Evolutionary conservation across 371 early-diverging fungal species (phyloP).

Genomic region (Mucor indicus): DNA sequence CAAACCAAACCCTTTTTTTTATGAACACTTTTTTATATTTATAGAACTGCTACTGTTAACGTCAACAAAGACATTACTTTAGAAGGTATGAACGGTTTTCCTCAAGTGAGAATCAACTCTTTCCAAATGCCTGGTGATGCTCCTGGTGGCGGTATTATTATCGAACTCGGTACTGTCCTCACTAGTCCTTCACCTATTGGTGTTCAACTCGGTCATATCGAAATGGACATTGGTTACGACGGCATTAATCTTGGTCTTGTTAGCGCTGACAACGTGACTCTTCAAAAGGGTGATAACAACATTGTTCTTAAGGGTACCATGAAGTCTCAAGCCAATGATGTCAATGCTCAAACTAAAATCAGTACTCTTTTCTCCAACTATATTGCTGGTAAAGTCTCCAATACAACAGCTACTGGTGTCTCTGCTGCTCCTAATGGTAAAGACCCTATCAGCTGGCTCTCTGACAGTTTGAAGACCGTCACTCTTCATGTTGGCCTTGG

Average conservation of each 20-base stretch:
- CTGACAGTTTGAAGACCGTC: slow-evolving; percentile 52
- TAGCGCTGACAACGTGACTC: slow-evolving; percentile 40
- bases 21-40: background rate
- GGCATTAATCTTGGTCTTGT: slow-evolving; percentile 53
- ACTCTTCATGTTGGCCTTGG: slow-evolving; percentile 50
- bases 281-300: slow-evolving; percentile 45
- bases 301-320: slow-evolving; percentile 55
- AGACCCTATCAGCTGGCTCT: slow-evolving; percentile 57
- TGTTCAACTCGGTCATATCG: slow-evolving; percentile 56
- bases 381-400: slow-evolving; percentile 47
- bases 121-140: slow-evolving; percentile 60
- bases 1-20: background rate
- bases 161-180: slow-evolving; percentile 53
- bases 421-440: slow-evolving; percentile 59
- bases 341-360: slow-evolving; percentile 43
- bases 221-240: slow-evolving; percentile 49
- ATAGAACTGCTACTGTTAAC: slow-evolving; percentile 39
- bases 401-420: slow-evolving; percentile 54
- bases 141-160: slow-evolving; percentile 54
- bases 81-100: slow-evolving; percentile 58
- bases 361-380: slow-evolving; percentile 55
- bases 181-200: slow-evolving; percentile 62
- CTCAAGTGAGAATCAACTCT: slow-evolving; percentile 49
- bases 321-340: slow-evolving; percentile 41
- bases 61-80: slow-evolving; percentile 36